Conservation (phyloP, 192 early-diverging fungal genomes). For the Coemansia sp. region DNA sequence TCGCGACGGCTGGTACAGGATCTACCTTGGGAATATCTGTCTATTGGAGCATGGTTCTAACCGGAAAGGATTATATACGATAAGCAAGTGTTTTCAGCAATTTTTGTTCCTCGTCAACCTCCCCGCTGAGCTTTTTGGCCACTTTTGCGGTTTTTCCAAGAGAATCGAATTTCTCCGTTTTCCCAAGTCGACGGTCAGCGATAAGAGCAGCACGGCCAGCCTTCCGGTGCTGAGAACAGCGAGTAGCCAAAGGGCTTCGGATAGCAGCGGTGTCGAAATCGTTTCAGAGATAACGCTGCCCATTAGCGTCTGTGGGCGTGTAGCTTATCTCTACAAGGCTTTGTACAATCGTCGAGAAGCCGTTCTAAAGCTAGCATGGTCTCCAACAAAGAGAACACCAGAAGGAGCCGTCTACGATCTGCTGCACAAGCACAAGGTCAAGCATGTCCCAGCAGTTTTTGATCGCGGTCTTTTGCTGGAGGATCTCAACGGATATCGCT, state of each 20-base stretch:
- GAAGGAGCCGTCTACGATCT: conserved; percentile 21
- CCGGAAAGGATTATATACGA: neutral
- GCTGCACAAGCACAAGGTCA: neutral
- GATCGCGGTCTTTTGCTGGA: conserved; percentile 12
- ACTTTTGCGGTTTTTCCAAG: neutral
- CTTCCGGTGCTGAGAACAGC: neutral
- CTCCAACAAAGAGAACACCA: neutral
- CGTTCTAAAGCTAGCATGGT: conserved; percentile 23
- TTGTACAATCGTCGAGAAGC: neutral
- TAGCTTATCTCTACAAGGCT: neutral
- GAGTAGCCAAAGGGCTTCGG: neutral
- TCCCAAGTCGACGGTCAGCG: neutral
- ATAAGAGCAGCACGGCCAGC: neutral
- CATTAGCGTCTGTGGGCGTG: neutral
- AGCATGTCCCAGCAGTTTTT: conserved; percentile 10
- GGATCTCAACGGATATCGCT: conserved; percentile 18
- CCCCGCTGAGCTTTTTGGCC: neutral
- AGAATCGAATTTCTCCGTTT: neutral
- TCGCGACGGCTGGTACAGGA: neutral
- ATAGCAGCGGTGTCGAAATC: neutral
- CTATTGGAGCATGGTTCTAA: neutral
- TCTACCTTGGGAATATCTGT: neutral
- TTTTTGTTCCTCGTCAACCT: conserved; percentile 1
- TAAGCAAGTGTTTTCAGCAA: neutral
- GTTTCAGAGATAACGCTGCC: neutral